These are phyloP conservation scores for Alternaria hordeiaustralica DNA, from an alignment of 2,329 filamentous ascomycete genomes.

Conservation along the genomic window DNA sequence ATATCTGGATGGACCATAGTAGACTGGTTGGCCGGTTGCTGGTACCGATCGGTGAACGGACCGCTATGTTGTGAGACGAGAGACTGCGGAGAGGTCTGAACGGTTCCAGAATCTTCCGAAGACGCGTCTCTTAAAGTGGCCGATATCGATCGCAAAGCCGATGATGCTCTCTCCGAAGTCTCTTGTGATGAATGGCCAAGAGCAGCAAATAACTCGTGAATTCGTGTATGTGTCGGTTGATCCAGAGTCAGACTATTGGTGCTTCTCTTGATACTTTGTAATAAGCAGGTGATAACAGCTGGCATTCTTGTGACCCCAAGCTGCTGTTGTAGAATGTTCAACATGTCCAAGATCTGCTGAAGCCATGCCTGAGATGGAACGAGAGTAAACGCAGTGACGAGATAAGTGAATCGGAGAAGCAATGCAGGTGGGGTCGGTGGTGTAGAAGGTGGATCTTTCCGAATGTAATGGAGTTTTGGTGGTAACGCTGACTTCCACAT, in stretches of 20 bases:
- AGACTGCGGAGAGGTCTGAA: slow-evolving; percentile 18
- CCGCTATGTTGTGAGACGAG: slow-evolving; percentile 8
- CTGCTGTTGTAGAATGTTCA: slow-evolving; percentile 27
- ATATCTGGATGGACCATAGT: slow-evolving; percentile 32
- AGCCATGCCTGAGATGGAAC: slow-evolving; percentile 28
- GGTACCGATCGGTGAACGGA: background rate
- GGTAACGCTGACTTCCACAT: slow-evolving; percentile 46
- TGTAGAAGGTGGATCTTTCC: slow-evolving; percentile 18
- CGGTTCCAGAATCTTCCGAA: background rate
- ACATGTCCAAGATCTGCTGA: slow-evolving; percentile 23
- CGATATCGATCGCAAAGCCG: background rate
- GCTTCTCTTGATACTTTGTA: slow-evolving; percentile 26
- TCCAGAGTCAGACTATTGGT: slow-evolving; percentile 17
- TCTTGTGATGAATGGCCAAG: slow-evolving; percentile 18
- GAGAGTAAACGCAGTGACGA: slow-evolving; percentile 26
- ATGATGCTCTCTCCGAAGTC: background rate
- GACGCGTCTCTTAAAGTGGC: background rate
- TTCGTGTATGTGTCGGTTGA: slow-evolving; percentile 12
- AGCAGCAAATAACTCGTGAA: slow-evolving; percentile 18
- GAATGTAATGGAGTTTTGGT: slow-evolving; percentile 30
- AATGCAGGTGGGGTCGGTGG: slow-evolving; percentile 36
- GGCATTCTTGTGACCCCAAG: slow-evolving; percentile 35
- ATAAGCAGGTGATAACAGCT: slow-evolving; percentile 29
- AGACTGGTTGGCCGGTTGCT: slow-evolving; percentile 9
- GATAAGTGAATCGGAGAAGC: slow-evolving; percentile 36